These are phyloP conservation scores for Papiliotrema flavescens DNA, from an alignment of 1,284 basidiomycete species.

Conservation along the genomic window DNA sequence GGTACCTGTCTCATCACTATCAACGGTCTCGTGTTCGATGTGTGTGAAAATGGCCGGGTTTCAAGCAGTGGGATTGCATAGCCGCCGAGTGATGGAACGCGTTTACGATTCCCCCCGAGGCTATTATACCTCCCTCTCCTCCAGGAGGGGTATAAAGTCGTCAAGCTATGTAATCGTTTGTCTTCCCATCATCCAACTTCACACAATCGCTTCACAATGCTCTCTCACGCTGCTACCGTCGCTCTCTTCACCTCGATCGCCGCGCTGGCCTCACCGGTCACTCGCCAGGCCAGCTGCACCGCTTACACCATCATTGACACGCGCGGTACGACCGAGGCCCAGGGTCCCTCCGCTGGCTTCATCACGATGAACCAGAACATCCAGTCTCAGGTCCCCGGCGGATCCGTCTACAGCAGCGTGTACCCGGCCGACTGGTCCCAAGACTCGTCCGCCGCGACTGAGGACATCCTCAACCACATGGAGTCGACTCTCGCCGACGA, in stretches of 20 bases:
- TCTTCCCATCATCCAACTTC: too few relatives aligned
- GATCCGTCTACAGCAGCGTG: slow-evolving; percentile 30
- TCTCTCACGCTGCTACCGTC: too few relatives aligned
- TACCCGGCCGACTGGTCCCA: slow-evolving; percentile 33
- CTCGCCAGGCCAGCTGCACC: slow-evolving; percentile 4
- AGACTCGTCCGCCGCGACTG: slow-evolving; percentile 23
- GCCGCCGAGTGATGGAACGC: too few relatives aligned
- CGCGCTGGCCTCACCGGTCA: neutral
- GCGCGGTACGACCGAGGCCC: slow-evolving; percentile 35
- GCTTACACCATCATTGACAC: slow-evolving; percentile 37
- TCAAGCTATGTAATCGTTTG: too few relatives aligned
- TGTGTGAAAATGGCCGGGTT: too few relatives aligned
- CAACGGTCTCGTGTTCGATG: too few relatives aligned
- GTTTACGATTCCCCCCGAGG: too few relatives aligned
- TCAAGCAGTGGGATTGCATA: too few relatives aligned
- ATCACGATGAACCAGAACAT: slow-evolving; percentile 15
- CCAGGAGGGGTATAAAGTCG: too few relatives aligned
- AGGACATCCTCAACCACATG: slow-evolving; percentile 21
- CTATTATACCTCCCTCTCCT: too few relatives aligned
- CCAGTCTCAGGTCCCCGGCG: slow-evolving; percentile 7
- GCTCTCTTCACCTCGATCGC: neutral
- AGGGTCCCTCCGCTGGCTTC: slow-evolving; percentile 26
- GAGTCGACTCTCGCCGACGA: slow-evolving; percentile 3
- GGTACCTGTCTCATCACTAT: too few relatives aligned
- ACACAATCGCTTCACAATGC: too few relatives aligned